These are phyloP conservation scores for Phaeoacremonium minimum DNA, from an alignment of 2,329 filamentous ascomycete species.

Conservation along the genomic window DNA sequence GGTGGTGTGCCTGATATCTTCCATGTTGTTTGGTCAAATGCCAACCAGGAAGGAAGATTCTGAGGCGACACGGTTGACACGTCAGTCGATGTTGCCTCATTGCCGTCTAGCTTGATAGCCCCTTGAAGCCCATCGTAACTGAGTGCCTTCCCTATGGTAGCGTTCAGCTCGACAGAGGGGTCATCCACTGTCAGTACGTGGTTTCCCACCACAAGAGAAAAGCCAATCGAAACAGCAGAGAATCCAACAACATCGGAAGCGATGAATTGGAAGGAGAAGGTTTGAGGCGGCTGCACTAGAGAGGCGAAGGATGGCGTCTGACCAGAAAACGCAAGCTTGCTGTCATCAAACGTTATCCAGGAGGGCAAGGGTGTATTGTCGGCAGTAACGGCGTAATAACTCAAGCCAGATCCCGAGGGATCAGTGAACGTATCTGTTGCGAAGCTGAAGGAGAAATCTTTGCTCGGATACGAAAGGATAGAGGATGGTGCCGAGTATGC, in stretches of 20 bases:
- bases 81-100: conserved; percentile 40
- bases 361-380: conserved; percentile 81
- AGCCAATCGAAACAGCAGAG: conserved; percentile 58
- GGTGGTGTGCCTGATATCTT: conserved; percentile 62
- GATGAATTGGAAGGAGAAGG: conserved; percentile 67
- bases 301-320: conserved; percentile 62
- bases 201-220: conserved; percentile 67
- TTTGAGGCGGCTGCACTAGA: conserved; percentile 63
- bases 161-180: conserved; percentile 51
- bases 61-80: conserved; percentile 45
- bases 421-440: conserved; percentile 59
- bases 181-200: conserved; percentile 65
- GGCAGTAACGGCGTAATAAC: conserved; percentile 73
- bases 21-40: conserved; percentile 58
- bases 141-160: conserved; percentile 47
- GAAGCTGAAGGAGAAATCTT: conserved; percentile 49
- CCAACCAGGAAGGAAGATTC: conserved; percentile 64
- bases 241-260: conserved; percentile 80
- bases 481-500: conserved; percentile 56
- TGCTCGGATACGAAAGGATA: conserved; percentile 50
- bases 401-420: conserved; percentile 41
- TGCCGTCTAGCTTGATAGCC: conserved; percentile 54
- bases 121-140: conserved; percentile 46
- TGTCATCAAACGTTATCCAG: conserved; percentile 73
- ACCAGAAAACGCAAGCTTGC: conserved; percentile 64